A percentile compares a stretch with the other conserved stretches of the same genome.
Evolutionary conservation across 2,329 filamentous ascomycete genomes (phyloP).

Genomic region (Scleromitrula shiraiana): DNA sequence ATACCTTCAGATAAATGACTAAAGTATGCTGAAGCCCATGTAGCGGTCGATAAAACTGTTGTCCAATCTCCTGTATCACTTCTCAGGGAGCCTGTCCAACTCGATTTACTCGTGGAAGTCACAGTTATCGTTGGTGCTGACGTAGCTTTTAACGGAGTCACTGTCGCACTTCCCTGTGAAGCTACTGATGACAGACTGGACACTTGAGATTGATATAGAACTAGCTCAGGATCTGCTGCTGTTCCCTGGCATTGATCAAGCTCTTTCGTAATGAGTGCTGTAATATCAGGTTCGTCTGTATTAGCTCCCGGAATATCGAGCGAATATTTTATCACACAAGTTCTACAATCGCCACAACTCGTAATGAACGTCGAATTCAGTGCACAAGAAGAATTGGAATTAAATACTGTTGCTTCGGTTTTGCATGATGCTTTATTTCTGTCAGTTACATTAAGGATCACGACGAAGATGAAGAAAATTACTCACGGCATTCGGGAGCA

Average conservation of each 20-base stretch:
- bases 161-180: background rate
- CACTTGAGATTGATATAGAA: constrained; percentile 17
- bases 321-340: constrained; percentile 18
- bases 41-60: constrained; percentile 6
- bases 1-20: constrained; percentile 8
- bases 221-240: constrained; percentile 11
- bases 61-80: constrained; percentile 4
- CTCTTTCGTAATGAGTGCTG: constrained; percentile 7
- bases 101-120: background rate
- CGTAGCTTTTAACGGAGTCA: background rate
- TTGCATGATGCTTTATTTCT: constrained; percentile 19
- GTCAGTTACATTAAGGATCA: background rate
- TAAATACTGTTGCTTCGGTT: constrained; percentile 13
- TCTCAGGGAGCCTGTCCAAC: background rate
- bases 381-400: constrained; percentile 15
- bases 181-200: constrained; percentile 14
- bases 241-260: constrained; percentile 18
- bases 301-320: constrained; percentile 13
- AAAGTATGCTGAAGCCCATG: constrained; percentile 10
- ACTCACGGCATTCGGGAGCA: constrained; percentile 24
- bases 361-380: constrained; percentile 19
- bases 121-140: background rate
- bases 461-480: background rate
- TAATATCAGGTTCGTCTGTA: constrained; percentile 1
- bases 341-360: constrained; percentile 21